These are phyloP conservation scores for Polygonum aviculare DNA, from an alignment of 148 eudicot species.

Conservation along the genomic window DNA sequence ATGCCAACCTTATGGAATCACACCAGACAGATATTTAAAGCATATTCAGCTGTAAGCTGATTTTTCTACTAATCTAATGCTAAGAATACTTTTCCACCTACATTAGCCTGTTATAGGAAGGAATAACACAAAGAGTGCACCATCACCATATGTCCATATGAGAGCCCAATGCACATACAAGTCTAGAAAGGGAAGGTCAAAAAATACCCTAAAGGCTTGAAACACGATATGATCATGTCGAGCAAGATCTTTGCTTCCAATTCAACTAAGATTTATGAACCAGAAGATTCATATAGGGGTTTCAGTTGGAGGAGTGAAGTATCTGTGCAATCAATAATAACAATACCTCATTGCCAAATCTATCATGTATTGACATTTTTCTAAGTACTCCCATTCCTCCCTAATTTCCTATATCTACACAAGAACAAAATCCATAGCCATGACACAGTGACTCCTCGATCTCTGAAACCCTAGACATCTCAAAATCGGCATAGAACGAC, in stretches of 20 bases:
- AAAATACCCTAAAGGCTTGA: neutral
- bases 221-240: neutral
- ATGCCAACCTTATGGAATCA: neutral
- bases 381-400: neutral
- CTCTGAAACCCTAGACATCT: slow-evolving; percentile 1
- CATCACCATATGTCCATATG: no score
- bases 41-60: neutral
- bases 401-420: neutral
- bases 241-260: neutral
- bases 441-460: neutral
- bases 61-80: neutral
- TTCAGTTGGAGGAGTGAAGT: neutral
- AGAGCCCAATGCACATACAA: neutral
- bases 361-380: neutral
- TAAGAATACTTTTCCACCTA: neutral
- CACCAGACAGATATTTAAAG: neutral
- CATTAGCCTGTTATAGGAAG: neutral
- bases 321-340: neutral
- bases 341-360: neutral
- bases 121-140: neutral
- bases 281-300: neutral
- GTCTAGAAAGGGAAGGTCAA: neutral
- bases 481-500: neutral
- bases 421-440: neutral
- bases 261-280: neutral